phyloP scores from a whole-genome alignment of 768 basidiomycete species.

The Serendipita sp. region DNA sequence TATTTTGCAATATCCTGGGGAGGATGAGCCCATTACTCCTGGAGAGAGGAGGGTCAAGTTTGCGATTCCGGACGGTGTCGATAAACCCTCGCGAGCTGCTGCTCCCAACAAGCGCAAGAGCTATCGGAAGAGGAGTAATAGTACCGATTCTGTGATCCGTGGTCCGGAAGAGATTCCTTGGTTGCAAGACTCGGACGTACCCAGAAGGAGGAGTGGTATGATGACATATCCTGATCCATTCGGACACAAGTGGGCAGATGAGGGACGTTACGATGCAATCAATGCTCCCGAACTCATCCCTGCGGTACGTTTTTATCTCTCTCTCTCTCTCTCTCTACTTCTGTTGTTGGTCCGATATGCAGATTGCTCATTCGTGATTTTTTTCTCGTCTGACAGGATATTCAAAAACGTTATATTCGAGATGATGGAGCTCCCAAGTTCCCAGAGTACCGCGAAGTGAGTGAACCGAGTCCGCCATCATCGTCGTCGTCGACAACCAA shows the following conservation, averaged over 20 bases:
- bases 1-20: not conserved
- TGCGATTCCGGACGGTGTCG: not conserved
- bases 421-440: not conserved
- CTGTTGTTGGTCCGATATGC: no score
- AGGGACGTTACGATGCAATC: not conserved
- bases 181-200: not conserved
- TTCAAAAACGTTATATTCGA: not conserved
- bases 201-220: not conserved
- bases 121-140: not conserved
- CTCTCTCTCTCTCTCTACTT: not conserved
- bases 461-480: not conserved
- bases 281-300: not conserved
- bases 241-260: not conserved
- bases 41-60: not conserved
- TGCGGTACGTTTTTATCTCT: not conserved
- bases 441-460: not conserved
- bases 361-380: no score
- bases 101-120: not conserved
- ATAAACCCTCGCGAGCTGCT: not conserved
- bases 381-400: not conserved
- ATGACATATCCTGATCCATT: not conserved
- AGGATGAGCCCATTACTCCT: not conserved
- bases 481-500: not conserved
- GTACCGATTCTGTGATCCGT: not conserved
- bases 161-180: not conserved